Evolutionary conservation across 2,329 filamentous ascomycete genomes (phyloP).

Genomic region (Fusarium temperatum): DNA sequence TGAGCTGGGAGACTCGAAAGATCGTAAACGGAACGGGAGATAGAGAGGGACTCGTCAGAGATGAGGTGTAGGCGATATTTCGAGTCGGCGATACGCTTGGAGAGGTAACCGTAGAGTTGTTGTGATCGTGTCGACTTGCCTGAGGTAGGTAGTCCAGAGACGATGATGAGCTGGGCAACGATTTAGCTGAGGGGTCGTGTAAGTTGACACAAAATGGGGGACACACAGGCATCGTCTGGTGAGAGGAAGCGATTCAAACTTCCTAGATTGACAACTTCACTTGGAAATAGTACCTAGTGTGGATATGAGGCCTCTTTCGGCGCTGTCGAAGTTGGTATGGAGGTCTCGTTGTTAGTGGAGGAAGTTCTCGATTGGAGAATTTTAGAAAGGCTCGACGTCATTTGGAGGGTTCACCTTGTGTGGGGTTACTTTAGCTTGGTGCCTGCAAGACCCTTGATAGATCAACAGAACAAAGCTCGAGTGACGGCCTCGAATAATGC

Average conservation of each 20-base stretch:
- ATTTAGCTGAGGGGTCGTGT: slow-evolving; percentile 17
- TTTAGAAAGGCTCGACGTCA: slow-evolving; percentile 28
- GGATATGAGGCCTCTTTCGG: background rate
- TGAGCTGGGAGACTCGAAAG: slow-evolving; percentile 66
- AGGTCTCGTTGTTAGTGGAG: background rate
- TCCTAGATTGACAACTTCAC: background rate
- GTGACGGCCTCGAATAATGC: background rate
- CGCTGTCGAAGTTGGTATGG: background rate
- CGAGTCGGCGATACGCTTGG: slow-evolving; percentile 60
- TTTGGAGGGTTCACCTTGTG: slow-evolving; percentile 8
- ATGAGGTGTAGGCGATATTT: slow-evolving; percentile 77
- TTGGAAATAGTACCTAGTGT: background rate
- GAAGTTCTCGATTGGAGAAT: slow-evolving; percentile 16
- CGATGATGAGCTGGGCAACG: slow-evolving; percentile 66
- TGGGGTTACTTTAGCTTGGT: background rate
- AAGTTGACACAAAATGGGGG: background rate
- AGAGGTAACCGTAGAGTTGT: slow-evolving; percentile 73
- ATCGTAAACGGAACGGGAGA: slow-evolving; percentile 77
- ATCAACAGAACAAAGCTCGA: background rate
- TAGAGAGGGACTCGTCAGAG: slow-evolving; percentile 75
- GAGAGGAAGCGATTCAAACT: background rate
- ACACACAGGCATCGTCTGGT: slow-evolving; percentile 40
- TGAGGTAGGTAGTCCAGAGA: slow-evolving; percentile 73
- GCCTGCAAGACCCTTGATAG: slow-evolving; percentile 1
- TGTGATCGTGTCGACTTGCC: slow-evolving; percentile 73